Evolutionary conservation across 208 protist genomes (phyloP), one percentile per base, ranked within the genome.

Genomic region (Trypanosoma platydactyli): DNA sequence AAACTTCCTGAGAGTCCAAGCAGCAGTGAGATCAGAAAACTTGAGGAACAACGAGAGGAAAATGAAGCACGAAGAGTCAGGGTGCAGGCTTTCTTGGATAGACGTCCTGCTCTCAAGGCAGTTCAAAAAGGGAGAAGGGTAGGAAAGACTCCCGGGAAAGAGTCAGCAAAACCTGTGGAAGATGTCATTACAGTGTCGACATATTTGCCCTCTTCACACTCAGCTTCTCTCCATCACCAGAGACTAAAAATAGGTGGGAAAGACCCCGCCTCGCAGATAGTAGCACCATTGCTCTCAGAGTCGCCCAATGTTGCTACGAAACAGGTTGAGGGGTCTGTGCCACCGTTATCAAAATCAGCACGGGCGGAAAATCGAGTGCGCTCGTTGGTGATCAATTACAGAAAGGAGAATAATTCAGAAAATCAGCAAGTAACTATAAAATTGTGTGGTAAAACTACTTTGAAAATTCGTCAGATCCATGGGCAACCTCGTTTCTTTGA

Each of bases 1-100:
- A 58, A 7, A n/a, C 16, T 20, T 24, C 25, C 38, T 42, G 41
- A 46, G 20, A 40, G n/a, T 0, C 56, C 20, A 27, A 41, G 64
- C 51, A 58, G 22, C 50, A 40, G 56, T 29, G 12, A 38, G 29
- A 13, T 72, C 3, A 48, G 29, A 24, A 51, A 35, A 60, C 20
- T 53, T 22, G 30, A 64, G 46, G 65, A 40, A 46, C 54, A 64
- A 41, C 70, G 80, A 58, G 62, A 76, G 49, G 73, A 74, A 25
- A 85, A 82, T 72, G 81, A 88, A 61, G 84, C 87, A 71, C 78
- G 84, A 33, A 73, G 76, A 33, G 79, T 84, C 70, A 78, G 84
- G 42, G 80, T 91, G 22, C 69, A 79, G 53, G 80, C 84, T 12
- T 88, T 84, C 58, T 76, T 91, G 70, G 76, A 75, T 46, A 69